Evolutionary conservation across 345 rosid species (phyloP).

Genomic region (Streptanthus diversifolius): DNA sequence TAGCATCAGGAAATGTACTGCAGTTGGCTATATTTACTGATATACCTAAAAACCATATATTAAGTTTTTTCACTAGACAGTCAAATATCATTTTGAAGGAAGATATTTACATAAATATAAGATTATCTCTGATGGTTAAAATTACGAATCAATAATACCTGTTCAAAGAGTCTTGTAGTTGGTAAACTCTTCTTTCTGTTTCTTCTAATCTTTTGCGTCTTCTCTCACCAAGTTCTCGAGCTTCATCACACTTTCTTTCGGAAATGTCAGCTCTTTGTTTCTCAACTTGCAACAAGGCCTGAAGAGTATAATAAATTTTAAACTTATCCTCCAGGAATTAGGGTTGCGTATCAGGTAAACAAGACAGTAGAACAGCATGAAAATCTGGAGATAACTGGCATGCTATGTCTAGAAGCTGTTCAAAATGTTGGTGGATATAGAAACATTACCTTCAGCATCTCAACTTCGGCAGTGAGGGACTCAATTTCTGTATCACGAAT

Average conservation of each 20-base stretch:
- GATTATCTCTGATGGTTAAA: neutral
- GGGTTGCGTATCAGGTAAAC: neutral
- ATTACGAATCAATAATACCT: conserved; percentile 50
- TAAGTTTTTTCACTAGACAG: neutral
- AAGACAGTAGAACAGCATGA: neutral
- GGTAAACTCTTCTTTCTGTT: conserved; percentile 67
- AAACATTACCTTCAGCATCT: conserved; percentile 59
- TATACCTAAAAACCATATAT: neutral
- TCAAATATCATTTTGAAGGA: neutral
- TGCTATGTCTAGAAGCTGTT: neutral
- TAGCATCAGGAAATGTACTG: conserved; percentile 46
- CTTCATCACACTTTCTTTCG: conserved; percentile 61
- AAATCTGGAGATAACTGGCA: neutral
- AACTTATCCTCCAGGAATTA: neutral
- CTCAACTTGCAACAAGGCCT: conserved; percentile 59
- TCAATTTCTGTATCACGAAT: conserved; percentile 45
- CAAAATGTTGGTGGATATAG: conserved; percentile 4
- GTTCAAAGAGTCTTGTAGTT: conserved; percentile 74
- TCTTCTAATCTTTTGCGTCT: conserved; percentile 67
- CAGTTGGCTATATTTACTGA: neutral
- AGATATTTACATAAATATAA: neutral
- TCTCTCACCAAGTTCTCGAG: conserved; percentile 58
- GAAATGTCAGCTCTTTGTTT: conserved; percentile 74
- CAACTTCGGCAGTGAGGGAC: conserved; percentile 50
- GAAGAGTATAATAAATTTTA: neutral